Base-by-base conservation (phyloP, 805 yeast species). In the Candida michaelii region DNA sequence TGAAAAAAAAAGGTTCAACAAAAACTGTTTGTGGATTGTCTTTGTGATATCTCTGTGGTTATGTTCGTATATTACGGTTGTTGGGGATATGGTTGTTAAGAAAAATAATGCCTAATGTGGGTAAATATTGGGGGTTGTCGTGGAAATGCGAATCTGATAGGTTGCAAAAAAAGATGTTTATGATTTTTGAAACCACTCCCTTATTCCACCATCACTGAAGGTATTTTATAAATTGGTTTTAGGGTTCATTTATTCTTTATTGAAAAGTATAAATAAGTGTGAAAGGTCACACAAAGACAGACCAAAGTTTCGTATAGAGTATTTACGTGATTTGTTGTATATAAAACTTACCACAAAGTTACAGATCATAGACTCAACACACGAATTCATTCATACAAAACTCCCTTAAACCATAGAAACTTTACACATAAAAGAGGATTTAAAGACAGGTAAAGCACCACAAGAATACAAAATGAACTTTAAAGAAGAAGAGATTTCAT, bases 71-170 rank as follows among this genome's bases (percentile, higher is more conserved):
- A 23, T 23, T 23, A 23, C n/a, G n/a, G n/a, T n/a, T n/a, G n/a
- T n/a, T n/a, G n/a, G n/a, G n/a, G n/a, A n/a, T n/a, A n/a, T n/a
- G n/a, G n/a, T n/a, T 21, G 23, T 5, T 21, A 21, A 21, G 8
- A 21, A 21, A 5, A 6, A 8, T 6, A 8, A 21, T 21, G 23
- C 23, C 8, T 21, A 21, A 21, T 21, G 23, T 21, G 23, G 23
- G 5, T 21, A 21, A 21, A 21, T 21, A 21, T 21, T 29, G 31
- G 11, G n/a, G 35, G 10, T 17, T n/a, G 27, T 32, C 23, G 37
- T 34, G 29, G 37, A 24, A 14, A 23, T 34, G 37, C 37, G 37
- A 34, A 34, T 34, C 23, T 34, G 37, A 34, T 34, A 34, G 29
- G 37, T 34, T 34, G 37, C 37, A 34, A 34, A 34, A 30, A 25